Conservation (phyloP, 1,284 basidiomycete species). For the Mycena sp. region DNA sequence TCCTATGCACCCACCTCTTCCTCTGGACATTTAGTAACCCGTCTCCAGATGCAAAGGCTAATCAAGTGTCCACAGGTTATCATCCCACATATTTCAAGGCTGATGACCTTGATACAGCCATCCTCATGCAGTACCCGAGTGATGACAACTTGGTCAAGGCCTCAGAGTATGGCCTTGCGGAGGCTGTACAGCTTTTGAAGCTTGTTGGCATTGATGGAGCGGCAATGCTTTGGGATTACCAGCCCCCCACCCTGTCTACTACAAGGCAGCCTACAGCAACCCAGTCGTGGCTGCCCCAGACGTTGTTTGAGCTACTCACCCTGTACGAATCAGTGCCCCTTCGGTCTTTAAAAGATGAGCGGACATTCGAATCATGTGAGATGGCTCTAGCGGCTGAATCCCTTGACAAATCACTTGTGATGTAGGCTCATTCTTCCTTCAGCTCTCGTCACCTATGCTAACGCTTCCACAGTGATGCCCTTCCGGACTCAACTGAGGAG, state of each 20-base stretch:
- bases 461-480: background rate
- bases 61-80: constrained; percentile 12
- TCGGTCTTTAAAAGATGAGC: background rate
- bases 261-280: background rate
- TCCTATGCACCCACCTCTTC: constrained; percentile 44
- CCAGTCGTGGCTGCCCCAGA: background rate
- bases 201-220: background rate
- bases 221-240: background rate
- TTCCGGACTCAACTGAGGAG: background rate
- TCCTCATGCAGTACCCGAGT: constrained; percentile 1
- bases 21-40: constrained; percentile 18
- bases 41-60: background rate
- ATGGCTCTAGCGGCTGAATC: background rate
- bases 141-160: constrained; percentile 8
- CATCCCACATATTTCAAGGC: constrained; percentile 22
- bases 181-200: background rate
- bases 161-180: background rate
- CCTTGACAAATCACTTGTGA: background rate
- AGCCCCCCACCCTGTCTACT: background rate
- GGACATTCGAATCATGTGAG: background rate
- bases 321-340: background rate
- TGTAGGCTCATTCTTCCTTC: background rate
- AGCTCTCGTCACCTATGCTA: background rate
- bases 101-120: constrained; percentile 1
- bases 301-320: background rate